Conservation (phyloP, 2,329 filamentous ascomycete genomes). For the Colletotrichum costaricense region DNA sequence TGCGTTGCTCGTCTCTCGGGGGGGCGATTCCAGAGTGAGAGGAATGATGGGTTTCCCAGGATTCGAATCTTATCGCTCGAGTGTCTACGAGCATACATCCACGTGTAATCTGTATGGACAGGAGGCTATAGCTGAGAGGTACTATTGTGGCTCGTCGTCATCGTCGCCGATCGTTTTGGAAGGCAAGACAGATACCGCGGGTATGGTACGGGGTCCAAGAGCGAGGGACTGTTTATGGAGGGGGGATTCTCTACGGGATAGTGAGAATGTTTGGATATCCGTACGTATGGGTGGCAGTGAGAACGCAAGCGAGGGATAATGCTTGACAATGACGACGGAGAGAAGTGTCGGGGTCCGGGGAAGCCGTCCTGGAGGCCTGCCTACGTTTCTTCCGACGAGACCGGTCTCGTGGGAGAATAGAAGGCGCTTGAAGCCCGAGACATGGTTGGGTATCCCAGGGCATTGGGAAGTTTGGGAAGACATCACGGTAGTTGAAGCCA, state of each 20-base stretch:
- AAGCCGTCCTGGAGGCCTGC: neutral
- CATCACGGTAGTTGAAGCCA: neutral
- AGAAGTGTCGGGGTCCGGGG: neutral
- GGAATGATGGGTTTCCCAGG: too few relatives aligned
- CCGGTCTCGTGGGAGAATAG: too few relatives aligned
- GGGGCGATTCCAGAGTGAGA: neutral
- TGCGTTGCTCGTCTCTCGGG: neutral
- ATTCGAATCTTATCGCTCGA: too few relatives aligned
- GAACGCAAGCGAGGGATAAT: constrained; percentile 11
- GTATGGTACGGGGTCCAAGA: neutral
- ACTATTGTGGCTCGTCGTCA: neutral
- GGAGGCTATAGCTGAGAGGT: neutral
- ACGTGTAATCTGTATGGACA: too few relatives aligned
- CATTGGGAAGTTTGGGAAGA: neutral
- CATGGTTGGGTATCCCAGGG: neutral
- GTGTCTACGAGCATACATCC: too few relatives aligned
- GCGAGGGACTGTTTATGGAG: neutral
- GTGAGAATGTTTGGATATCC: neutral
- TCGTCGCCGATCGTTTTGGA: too few relatives aligned
- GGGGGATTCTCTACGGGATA: neutral
- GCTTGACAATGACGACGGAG: constrained; percentile 7
- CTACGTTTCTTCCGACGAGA: neutral
- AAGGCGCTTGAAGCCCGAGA: neutral
- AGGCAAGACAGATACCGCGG: neutral
- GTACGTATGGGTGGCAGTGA: neutral